These are phyloP conservation scores for Pittosporum tobira DNA, from an alignment of 129 eudicot species.

Conservation along the genomic window DNA sequence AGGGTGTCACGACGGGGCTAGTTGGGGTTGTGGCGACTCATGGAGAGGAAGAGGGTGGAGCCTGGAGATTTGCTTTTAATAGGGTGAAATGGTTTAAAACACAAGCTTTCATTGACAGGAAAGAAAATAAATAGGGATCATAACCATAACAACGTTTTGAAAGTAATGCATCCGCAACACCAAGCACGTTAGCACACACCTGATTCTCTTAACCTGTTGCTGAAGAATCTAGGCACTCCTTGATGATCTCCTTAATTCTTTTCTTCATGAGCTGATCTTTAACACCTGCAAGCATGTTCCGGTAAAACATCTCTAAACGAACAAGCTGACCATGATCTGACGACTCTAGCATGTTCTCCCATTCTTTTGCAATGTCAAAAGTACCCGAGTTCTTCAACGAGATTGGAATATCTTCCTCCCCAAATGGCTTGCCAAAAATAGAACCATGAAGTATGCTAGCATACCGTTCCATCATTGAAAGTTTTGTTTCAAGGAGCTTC, in stretches of 20 bases:
- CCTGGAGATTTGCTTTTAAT: too few relatives aligned
- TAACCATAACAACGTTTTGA: too few relatives aligned
- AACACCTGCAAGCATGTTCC: slow-evolving; percentile 61
- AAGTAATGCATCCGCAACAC: too few relatives aligned
- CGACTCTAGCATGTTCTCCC: slow-evolving; percentile 74
- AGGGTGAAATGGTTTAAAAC: too few relatives aligned
- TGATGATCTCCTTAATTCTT: slow-evolving; percentile 53
- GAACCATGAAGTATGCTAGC: slow-evolving; percentile 75
- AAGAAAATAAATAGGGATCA: too few relatives aligned
- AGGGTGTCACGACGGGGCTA: too few relatives aligned
- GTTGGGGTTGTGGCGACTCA: too few relatives aligned
- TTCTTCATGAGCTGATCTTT: slow-evolving; percentile 73
- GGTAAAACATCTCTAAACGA: slow-evolving; percentile 62
- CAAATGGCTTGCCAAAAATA: slow-evolving; percentile 61
- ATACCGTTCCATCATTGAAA: slow-evolving; percentile 46
- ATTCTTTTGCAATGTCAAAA: slow-evolving; percentile 61
- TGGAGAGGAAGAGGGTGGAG: too few relatives aligned
- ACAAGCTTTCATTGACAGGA: too few relatives aligned
- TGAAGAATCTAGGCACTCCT: slow-evolving; percentile 46
- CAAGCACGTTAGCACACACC: too few relatives aligned
- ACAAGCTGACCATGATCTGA: slow-evolving; percentile 46
- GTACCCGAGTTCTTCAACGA: slow-evolving; percentile 29
- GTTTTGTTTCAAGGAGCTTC: slow-evolving; percentile 40
- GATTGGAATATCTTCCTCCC: slow-evolving; percentile 47
- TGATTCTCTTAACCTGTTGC: slow-evolving; percentile 7